Evolutionary conservation across 129 eudicot species (phyloP).

Genomic region (Chrysanthemum makinoi): DNA sequence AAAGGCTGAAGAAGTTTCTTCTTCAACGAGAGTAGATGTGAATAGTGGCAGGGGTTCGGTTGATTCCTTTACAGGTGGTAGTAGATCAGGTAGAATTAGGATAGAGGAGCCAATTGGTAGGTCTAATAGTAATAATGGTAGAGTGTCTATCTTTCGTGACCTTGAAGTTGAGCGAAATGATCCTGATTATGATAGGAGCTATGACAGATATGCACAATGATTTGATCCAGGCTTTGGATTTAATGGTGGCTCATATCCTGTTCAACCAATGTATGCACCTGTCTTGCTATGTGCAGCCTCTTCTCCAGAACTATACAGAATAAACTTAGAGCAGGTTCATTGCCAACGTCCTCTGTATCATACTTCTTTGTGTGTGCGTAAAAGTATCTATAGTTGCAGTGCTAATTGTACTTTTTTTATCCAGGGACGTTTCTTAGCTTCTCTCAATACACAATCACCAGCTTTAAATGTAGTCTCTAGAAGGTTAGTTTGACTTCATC

Average conservation of each 20-base stretch:
- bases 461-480: too few species aligned
- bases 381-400: too few species aligned
- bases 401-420: too few species aligned
- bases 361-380: too few species aligned
- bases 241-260: slow-evolving; percentile 61
- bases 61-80: slow-evolving; percentile 48
- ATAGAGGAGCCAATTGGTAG: slow-evolving; percentile 67
- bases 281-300: slow-evolving; percentile 75
- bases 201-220: slow-evolving; percentile 91
- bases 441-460: too few species aligned
- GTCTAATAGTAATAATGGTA: slow-evolving; percentile 48
- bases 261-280: slow-evolving; percentile 91
- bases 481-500: too few species aligned
- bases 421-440: too few species aligned
- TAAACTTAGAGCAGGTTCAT: too few species aligned
- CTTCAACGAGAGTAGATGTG: slow-evolving; percentile 42
- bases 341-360: too few species aligned
- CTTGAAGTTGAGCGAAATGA: slow-evolving; percentile 84
- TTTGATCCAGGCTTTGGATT: slow-evolving; percentile 98
- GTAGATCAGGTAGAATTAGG: slow-evolving; percentile 63
- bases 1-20: slow-evolving; percentile 46
- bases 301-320: too few species aligned
- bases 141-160: slow-evolving; percentile 83
- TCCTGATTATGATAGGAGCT: slow-evolving; percentile 87
- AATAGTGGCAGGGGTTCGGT: slow-evolving; percentile 45